A percentile compares a stretch with the other conserved stretches of the same genome.
phyloP scores from a whole-genome alignment of 345 rosid genomes.

The Salix purpurea region DNA sequence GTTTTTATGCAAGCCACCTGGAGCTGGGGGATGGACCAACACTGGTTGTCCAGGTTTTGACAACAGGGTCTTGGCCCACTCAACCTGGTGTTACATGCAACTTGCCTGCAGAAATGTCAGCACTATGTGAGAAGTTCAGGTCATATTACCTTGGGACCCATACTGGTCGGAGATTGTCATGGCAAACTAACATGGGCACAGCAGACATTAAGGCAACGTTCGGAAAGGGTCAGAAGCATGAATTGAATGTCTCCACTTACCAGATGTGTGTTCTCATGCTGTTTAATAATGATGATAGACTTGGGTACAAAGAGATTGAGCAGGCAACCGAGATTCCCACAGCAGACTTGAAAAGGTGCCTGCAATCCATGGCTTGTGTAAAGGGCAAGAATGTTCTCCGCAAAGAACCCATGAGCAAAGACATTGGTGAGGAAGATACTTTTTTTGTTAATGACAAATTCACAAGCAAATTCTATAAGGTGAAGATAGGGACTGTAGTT shows the following conservation, averaged over 20 bases:
- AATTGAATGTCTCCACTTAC: slow-evolving; percentile 92
- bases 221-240: slow-evolving; percentile 98
- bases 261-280: slow-evolving; percentile 97
- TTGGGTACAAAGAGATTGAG: slow-evolving; percentile 88
- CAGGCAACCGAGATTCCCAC: slow-evolving; percentile 88
- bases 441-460: slow-evolving; percentile 89
- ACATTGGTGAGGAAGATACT: slow-evolving; percentile 78
- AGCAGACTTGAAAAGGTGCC: slow-evolving; percentile 80
- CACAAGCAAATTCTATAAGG: slow-evolving; percentile 87
- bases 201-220: slow-evolving; percentile 87
- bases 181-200: slow-evolving; percentile 99
- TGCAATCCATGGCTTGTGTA: slow-evolving; percentile 91
- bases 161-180: slow-evolving; percentile 85
- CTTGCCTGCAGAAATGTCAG: slow-evolving; percentile 84
- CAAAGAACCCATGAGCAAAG: slow-evolving; percentile 98
- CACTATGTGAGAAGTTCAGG: slow-evolving; percentile 87
- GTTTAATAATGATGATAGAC: slow-evolving; percentile 75
- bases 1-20: slow-evolving; percentile 62
- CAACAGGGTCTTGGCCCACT: slow-evolving; percentile 98
- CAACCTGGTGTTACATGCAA: slow-evolving; percentile 81
- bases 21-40: slow-evolving; percentile 86
- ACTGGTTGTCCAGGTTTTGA: slow-evolving; percentile 85
- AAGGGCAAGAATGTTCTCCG: slow-evolving; percentile 89
- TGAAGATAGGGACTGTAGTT: slow-evolving; percentile 96
- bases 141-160: slow-evolving; percentile 94